phyloP scores from a whole-genome alignment of 257 asterid genomes.

The Solanum chiquidenum region DNA sequence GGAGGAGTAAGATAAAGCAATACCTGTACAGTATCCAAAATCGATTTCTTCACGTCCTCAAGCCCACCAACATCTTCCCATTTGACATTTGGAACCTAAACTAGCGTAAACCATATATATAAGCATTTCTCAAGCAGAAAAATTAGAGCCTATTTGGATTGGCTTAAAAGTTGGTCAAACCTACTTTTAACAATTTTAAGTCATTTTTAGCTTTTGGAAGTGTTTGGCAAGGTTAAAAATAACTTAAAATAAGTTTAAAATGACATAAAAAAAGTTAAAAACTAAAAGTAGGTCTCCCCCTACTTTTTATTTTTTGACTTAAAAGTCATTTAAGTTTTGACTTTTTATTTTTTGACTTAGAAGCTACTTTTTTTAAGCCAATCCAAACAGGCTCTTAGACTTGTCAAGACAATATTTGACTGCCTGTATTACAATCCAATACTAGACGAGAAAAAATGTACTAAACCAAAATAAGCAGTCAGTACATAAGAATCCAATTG shows the following conservation, averaged over 20 bases:
- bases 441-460: background rate
- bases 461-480: background rate
- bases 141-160: background rate
- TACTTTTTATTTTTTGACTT: too few relatives aligned
- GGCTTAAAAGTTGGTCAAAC: too few relatives aligned
- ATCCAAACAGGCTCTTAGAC: background rate
- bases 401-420: background rate
- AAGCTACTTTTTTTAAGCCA: too few relatives aligned
- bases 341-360: too few relatives aligned
- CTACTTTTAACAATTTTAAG: too few relatives aligned
- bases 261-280: too few relatives aligned
- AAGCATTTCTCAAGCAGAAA: background rate
- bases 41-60: slow-evolving; percentile 92
- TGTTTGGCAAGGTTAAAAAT: too few relatives aligned
- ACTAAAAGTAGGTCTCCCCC: too few relatives aligned
- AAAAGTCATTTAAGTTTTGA: too few relatives aligned
- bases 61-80: slow-evolving; percentile 99
- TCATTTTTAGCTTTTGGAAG: too few relatives aligned
- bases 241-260: too few relatives aligned
- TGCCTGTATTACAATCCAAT: background rate
- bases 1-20: background rate
- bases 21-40: slow-evolving; percentile 96
- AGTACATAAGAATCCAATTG: background rate
- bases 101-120: background rate
- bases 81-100: slow-evolving; percentile 79